phyloP scores from a whole-genome alignment of 306 rosid genomes.

The Cajanus cajan region DNA sequence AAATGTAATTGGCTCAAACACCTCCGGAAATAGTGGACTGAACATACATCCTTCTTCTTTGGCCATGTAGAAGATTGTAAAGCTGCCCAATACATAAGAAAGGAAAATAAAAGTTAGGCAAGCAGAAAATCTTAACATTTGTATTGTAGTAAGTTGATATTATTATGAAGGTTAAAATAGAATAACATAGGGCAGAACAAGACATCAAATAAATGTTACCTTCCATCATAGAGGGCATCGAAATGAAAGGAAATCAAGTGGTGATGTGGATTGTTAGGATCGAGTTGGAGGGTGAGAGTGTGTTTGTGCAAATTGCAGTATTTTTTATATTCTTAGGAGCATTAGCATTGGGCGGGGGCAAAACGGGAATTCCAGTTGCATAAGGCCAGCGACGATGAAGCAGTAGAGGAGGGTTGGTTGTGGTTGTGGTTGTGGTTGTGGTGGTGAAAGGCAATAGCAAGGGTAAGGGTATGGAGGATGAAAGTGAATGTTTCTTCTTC shows the following conservation, averaged over 20 bases:
- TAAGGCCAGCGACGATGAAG: constrained; percentile 33
- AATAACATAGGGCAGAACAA: background rate
- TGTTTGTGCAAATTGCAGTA: constrained; percentile 78
- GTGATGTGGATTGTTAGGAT: constrained; percentile 69
- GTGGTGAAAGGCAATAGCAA: constrained; percentile 45
- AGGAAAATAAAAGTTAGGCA: constrained; percentile 28
- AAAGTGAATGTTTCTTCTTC: constrained; percentile 52
- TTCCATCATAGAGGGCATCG: constrained; percentile 76
- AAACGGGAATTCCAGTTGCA: constrained; percentile 29
- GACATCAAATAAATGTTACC: constrained; percentile 41
- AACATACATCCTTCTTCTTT: constrained; percentile 85
- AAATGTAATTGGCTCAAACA: constrained; percentile 60
- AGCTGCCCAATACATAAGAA: constrained; percentile 50
- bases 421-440: constrained; percentile 31
- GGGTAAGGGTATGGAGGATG: constrained; percentile 36
- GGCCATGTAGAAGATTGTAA: constrained; percentile 80
- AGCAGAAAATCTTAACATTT: too few species aligned
- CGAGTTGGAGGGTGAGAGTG: constrained; percentile 56
- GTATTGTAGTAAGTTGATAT: background rate
- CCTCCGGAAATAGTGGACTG: constrained; percentile 64
- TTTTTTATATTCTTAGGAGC: constrained; percentile 66
- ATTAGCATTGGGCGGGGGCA: constrained; percentile 49
- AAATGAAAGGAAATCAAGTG: constrained; percentile 78
- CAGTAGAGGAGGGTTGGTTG: constrained; percentile 37
- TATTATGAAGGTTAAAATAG: background rate